Base-by-base conservation (phyloP, 2,329 filamentous ascomycete genomes). In the Simplicillium sp. region DNA sequence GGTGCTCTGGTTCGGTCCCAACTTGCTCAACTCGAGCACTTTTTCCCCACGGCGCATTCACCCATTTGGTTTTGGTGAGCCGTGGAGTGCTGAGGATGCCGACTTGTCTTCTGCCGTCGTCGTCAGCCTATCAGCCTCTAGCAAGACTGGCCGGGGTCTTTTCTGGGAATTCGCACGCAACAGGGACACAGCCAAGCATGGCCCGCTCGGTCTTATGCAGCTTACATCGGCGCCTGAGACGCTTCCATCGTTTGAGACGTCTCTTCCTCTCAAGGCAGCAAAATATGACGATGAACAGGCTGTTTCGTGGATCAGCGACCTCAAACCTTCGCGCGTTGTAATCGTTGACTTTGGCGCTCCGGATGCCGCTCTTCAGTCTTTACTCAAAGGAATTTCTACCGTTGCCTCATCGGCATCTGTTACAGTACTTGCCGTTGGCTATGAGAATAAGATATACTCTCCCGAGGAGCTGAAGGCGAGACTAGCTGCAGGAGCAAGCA, bases 61-160 rank as follows among this genome's bases (percentile, higher is more conserved):
- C 18, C 51, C 44, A 2, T 18, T 41, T 2, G 50, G 50, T 11
- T 33, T 34, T 3, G 38, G 29, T 1, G 42, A 41, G 2, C 44
- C 40, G 2, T 64, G 61, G 62, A 47, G 44, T 4, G 44, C 44
- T 1, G 46, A 48, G 5, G 54, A 62, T 20, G 57, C 52, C 2
- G 58, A 65, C 17, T 41, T 67, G 1, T 41, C 48, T 2, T 54
- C 47, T 7, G 57, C 61, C 4, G 52, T 64, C 2, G 43, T 66
- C 3, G 44, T 58, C 13, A 55, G 45, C 37, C 44, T 60, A 3
- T 50, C 47, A 1, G 55, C 57, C 2, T 55, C 56, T 3, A 54
- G 48, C 13, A 59, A 58, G 41, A 58, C 54, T 2, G 57, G 50
- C 9, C 45, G 54, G 11, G 29, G 47, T n/a, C 50, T 57, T 29